Base-by-base conservation (phyloP, 805 yeast species). In the Candida ipomoeae region DNA sequence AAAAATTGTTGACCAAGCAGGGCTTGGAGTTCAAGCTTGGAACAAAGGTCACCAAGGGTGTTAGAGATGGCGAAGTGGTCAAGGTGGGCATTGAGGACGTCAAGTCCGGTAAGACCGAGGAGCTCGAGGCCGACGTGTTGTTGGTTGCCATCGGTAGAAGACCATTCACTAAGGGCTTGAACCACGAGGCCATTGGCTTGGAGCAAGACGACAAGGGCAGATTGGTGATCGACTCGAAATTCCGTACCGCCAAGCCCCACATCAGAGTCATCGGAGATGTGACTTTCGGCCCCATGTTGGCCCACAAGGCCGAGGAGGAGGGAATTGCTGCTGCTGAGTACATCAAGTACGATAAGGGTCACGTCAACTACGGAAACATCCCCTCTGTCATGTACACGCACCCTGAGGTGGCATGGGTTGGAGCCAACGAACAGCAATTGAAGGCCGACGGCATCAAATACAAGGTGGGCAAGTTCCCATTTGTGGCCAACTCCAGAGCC, bases 371-470 rank as follows among this genome's bases (percentile, higher is more conserved):
- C 75, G 96, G 85, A 62, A 95, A 88, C 77, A 94, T 94, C 62
- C 99, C 99, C 59, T 83, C 97, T 34, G 99, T 94, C 60, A 94
- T 94, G 99, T 94, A 94, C 81, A 85, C 98, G 45, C 97, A 90
- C 75, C 99, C 99, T 57, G 99, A 94, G 79, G 97, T 94, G 61
- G 98, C 98, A 48, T 94, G 99, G 99, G 96, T 88, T 61, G 99
- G 99, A 62, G 88, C 88, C 74, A 87, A 84, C 66, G 99, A 94
- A 77, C 85, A 91, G 77, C 91, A 91, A 74, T 81, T 91, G 69
- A 91, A 92, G 80, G 91, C 81, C 62, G 89, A 89, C 62, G 97
- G 97, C 62, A 83, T 90, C 71, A 80, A 85, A 62, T 94, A 87
- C 82, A 91, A 86, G 73, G 81, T 87, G 54, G 99, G 99, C 68